Base-by-base conservation (phyloP, 1,284 basidiomycete genomes). In the Tranzscheliella williamsii region DNA sequence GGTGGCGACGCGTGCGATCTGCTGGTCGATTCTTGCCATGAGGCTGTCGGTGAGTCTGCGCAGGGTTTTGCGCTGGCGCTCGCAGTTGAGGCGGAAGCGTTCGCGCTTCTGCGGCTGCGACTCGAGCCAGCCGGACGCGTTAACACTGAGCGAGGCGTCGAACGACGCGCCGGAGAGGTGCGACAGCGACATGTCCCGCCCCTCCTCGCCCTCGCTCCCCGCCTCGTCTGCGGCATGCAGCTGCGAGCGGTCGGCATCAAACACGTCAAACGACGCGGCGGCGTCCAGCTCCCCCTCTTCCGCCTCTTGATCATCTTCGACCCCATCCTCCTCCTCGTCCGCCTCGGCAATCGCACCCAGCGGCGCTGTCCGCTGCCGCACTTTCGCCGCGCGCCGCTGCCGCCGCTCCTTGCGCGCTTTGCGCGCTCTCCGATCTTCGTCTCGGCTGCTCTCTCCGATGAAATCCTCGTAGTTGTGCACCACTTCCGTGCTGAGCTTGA, bases 291-390 rank as follows among this genome's bases (percentile, higher is more conserved):
- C 32, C 8, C 18, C 32, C 23, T 43, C 39, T 13, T 58, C 44
- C 5, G 32, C 38, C 6, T 46, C 44, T 4, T 54, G 39, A 1
- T 54, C 51, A 4, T 50, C 57, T 4, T 55, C 51, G 15, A 47
- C 51, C 7, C 55, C 57, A 5, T 54, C 56, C 12, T 62, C 58
- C 11, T 62, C 58, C 22, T 55, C 52, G 6, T 62, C 52, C 16
- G 41, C 58, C 27, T 62, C 58, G 5, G 33, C 51, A 30, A 62
- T 62, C 13, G 45, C 52, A 13, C 43, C 58, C 2, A 62, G 52
- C 13, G 58, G 51, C 16, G 48, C 58, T 12, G 47, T 44, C 2
- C 42, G 42, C 21, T 43, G 44, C 18, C 44, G 43, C 11, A 42
- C 58, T 39, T 42, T 49, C 33, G 56, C 58, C 32, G 42, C 38